A percentile compares a stretch with the other conserved stretches of the same genome.
phyloP scores from a whole-genome alignment of 1,284 basidiomycete species.

The Ganoderma meredithae region DNA sequence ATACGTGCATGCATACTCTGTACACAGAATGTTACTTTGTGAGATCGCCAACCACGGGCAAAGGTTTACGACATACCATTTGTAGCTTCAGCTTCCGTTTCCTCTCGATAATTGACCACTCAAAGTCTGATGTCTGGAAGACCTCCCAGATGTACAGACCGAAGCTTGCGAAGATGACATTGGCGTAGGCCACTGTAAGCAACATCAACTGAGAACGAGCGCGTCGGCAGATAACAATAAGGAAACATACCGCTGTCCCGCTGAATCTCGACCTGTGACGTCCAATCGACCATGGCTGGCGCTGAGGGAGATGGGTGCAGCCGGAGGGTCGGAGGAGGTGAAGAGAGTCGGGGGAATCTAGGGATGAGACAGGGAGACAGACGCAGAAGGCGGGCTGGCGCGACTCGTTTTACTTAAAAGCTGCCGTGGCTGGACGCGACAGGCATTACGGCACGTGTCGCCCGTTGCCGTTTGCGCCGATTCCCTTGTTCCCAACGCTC shows the following conservation, averaged over 20 bases:
- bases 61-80: slow-evolving; percentile 52
- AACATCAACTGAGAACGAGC: slow-evolving; percentile 14
- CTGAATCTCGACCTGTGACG: slow-evolving; percentile 52
- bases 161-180: slow-evolving; percentile 64
- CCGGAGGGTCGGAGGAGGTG: slow-evolving; percentile 12
- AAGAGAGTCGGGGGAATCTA: slow-evolving; percentile 15
- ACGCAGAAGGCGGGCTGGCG: slow-evolving; percentile 6
- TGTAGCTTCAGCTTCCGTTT: slow-evolving; percentile 69
- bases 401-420: slow-evolving; percentile 16
- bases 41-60: background rate
- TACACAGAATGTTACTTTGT: slow-evolving; percentile 18
- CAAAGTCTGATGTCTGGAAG: slow-evolving; percentile 65
- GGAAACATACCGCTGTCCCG: slow-evolving; percentile 53
- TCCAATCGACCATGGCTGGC: slow-evolving; percentile 64
- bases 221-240: background rate
- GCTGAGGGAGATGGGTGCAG: background rate
- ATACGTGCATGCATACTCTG: slow-evolving; percentile 34
- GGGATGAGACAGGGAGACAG: slow-evolving; percentile 19
- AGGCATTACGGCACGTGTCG: slow-evolving; percentile 24
- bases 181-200: slow-evolving; percentile 58
- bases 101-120: slow-evolving; percentile 65
- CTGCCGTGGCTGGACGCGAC: slow-evolving; percentile 23
- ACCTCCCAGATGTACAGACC: slow-evolving; percentile 76
- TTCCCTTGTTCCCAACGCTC: slow-evolving; percentile 26
- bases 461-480: slow-evolving; percentile 18